Evolutionary conservation across 2,329 filamentous ascomycete genomes (phyloP).

Genomic region (Aspergillus hortae): DNA sequence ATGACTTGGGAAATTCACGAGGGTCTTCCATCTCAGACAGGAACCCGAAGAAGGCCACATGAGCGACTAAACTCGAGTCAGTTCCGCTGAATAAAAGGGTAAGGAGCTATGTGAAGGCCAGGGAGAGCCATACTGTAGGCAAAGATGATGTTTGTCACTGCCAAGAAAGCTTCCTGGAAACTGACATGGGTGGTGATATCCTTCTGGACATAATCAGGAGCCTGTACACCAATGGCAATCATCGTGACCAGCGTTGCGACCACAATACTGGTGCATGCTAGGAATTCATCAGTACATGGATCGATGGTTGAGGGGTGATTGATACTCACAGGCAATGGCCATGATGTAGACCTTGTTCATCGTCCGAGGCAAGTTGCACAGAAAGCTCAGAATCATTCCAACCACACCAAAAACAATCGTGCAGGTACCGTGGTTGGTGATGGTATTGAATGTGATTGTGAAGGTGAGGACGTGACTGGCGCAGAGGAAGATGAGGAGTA

Average conservation of each 20-base stretch:
- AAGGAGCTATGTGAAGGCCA: no score
- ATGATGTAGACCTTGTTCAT: conserved; percentile 59
- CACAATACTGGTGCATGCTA: conserved; percentile 61
- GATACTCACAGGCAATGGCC: conserved; percentile 52
- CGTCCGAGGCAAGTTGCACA: conserved; percentile 59
- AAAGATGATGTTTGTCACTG: conserved; percentile 66
- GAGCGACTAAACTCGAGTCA: conserved; percentile 40
- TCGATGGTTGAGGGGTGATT: not conserved
- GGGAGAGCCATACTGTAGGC: conserved; percentile 51
- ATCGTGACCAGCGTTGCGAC: conserved; percentile 64
- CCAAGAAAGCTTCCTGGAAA: conserved; percentile 56
- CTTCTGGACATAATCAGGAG: conserved; percentile 35
- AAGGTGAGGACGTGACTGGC: conserved; percentile 69
- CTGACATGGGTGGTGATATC: conserved; percentile 38
- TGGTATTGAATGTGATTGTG: conserved; percentile 62
- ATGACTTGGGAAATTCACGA: conserved; percentile 58
- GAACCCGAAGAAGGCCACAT: conserved; percentile 65
- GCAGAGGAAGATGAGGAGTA: conserved; percentile 66
- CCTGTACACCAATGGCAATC: conserved; percentile 57
- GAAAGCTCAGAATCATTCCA: conserved; percentile 56
- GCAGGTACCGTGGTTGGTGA: conserved; percentile 60
- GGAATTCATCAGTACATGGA: not conserved
- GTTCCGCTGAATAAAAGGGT: not conserved
- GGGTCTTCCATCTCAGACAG: conserved; percentile 62
- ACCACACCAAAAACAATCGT: conserved; percentile 61